Evolutionary conservation across 2,329 filamentous ascomycete species (phyloP), one percentile per base, ranked within the genome.

Genomic region (Pseudogymnoascus sp.): DNA sequence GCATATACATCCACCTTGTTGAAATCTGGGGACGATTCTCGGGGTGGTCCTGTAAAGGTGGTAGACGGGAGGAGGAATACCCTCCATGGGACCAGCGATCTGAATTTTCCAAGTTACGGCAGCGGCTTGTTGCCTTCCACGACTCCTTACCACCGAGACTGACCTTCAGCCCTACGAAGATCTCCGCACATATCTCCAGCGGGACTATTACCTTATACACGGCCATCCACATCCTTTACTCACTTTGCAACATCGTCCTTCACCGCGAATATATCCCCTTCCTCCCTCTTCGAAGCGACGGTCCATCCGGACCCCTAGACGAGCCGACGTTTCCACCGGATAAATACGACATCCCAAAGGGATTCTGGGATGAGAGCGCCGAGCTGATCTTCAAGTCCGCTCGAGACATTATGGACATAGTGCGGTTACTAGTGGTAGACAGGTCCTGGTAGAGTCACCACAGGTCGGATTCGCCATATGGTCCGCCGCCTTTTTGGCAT

Each of bases 241-340:
- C 83, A 1, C 77, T 90, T 1, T 90, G 85, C 71, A 80, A 83
- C 64, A 86, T 91, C 66, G 85, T 89, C 77, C 78, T 90, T 25
- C 85, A 89, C 69, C 80, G 87, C 67, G 86, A 90, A 71, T 89
- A 87, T 66, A 80, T 90, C 23, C 86, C 87, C 0, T 89, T 88
- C 70, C 80, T 88, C 14, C 84, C 87, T 1, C 77, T 88, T n/a
- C 78, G 79, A 7, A 84, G 79, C 68, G 66, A 71, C 1, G 74
- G 71, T 19, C 83, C 83, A 0, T 69, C 76, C 36, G 83, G 83
- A 0, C 87, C 87, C 0, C 73, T 89, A 11, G 87, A 89, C 68
- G 78, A 79, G 61, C 83, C 85, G 1, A 77, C 75, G 0, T 85
- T 87, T 64, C 76, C 80, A 1, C 72, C 79, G 13, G 77, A 80